phyloP scores from a whole-genome alignment of 495 filamentous ascomycete genomes.

The Penicillium atrosanguineum region DNA sequence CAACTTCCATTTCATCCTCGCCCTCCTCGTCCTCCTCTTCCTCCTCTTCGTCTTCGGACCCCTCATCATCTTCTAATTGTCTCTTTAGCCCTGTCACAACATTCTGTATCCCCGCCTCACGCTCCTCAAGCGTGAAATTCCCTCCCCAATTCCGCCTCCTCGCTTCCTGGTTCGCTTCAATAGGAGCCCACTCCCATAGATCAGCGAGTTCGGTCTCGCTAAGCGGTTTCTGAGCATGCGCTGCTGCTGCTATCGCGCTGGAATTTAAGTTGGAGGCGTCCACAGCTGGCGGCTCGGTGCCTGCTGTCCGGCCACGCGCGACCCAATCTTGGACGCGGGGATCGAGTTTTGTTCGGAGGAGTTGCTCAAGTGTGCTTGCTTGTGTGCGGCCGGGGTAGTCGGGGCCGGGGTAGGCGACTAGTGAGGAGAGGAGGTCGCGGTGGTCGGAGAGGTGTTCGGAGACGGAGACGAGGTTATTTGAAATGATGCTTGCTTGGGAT shows the following conservation, averaged over 20 bases:
- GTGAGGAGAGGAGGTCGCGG: constrained; percentile 56
- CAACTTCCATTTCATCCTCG: constrained; percentile 50
- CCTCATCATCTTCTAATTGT: constrained; percentile 54
- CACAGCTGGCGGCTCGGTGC: constrained; percentile 21
- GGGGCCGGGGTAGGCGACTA: constrained; percentile 71
- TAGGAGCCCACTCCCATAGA: constrained; percentile 51
- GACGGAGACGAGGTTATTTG: constrained; percentile 58
- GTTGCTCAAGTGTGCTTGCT: constrained; percentile 56
- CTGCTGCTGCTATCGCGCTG: background rate
- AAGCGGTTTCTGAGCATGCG: constrained; percentile 25
- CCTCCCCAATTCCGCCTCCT: constrained; percentile 53
- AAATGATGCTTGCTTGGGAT: constrained; percentile 62
- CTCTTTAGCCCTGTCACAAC: constrained; percentile 66
- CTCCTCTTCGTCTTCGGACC: constrained; percentile 52
- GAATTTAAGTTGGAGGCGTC: background rate
- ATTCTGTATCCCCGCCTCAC: constrained; percentile 61
- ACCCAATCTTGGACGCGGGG: constrained; percentile 72
- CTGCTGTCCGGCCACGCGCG: constrained; percentile 52
- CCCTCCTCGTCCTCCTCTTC: constrained; percentile 47
- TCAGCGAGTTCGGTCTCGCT: constrained; percentile 39
- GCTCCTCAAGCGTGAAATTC: constrained; percentile 69
- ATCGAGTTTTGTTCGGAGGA: constrained; percentile 80
- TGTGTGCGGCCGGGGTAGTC: constrained; percentile 72
- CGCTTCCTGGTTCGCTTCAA: constrained; percentile 51
- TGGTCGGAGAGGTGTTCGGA: constrained; percentile 57